Base-by-base conservation (phyloP, 2,329 filamentous ascomycete genomes). In the Colletotrichum abscissum region DNA sequence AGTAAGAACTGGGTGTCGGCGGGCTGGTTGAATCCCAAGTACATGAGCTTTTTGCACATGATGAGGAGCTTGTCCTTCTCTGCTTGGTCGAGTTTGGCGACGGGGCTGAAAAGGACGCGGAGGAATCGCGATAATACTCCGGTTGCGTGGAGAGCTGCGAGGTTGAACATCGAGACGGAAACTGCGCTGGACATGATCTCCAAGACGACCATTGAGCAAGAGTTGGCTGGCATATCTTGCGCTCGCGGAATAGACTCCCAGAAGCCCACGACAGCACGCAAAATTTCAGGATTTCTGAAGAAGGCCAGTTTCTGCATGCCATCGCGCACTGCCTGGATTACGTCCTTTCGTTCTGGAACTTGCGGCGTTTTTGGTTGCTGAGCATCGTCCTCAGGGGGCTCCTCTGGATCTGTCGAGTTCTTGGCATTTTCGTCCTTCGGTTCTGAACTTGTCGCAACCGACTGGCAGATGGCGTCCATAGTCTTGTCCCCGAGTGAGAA, bases 401-500 rank as follows among this genome's bases (percentile, higher is more conserved):
- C 35, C 59, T 67, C 28, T 19, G 24, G 8, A 14, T 60, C n/a
- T 46, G 24, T 30, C 46, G 30, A 33, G 30, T 33, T 30, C 42
- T 56, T 62, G 81, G 77, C 59, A 79, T 82, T 59, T 78, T 78
- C 22, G 26, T 66, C 49, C 11, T 52, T 30, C 8, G 33, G 56
- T 8, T 63, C 55, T 24, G 52, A 6, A 35, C 11, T 58, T 42
- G 55, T 49, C 19, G 83, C 84, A 56, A 87, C 82, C 14, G 86
- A 85, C 74, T 89, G 86, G 80, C 94, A 97, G 62, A 97, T 86
- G 68, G 89, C 86, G 66, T 93, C 90, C 73, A 96, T 86, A 57
- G 91, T 89, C 79, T 95, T 91, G 80, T 97, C 93, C 68, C 95
- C 93, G 63, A 97, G 83, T 1, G 93, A 92, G 83, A 97, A 96